Evolutionary conservation across 805 yeast genomes (phyloP).

Genomic region (Metschnikowia hibisci): DNA sequence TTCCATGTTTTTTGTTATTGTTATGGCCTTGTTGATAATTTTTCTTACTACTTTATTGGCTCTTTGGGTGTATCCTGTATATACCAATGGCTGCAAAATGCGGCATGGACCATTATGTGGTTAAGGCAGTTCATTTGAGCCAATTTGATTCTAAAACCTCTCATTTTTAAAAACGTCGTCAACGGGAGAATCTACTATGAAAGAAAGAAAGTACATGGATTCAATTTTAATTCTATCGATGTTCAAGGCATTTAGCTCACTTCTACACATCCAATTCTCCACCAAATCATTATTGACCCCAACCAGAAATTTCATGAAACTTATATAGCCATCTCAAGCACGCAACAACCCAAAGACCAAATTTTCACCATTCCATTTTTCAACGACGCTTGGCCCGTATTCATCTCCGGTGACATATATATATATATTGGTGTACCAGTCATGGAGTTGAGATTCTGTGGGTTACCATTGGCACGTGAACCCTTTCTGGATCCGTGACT

Average conservation of each 20-base stretch:
- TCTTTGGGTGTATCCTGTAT: conserved; percentile 55
- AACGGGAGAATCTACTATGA: conserved; percentile 22
- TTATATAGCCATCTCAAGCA: conserved; percentile 86
- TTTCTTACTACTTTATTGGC: conserved; percentile 79
- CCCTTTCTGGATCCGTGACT: conserved; percentile 2
- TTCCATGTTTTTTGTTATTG: conserved; percentile 78
- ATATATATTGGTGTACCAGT: conserved; percentile 99
- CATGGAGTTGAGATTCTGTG: conserved; percentile 43
- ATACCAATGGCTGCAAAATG: conserved; percentile 52
- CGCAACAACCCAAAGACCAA: conserved; percentile 97
- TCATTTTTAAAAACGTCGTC: conserved; percentile 63
- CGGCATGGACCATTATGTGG: conserved; percentile 24
- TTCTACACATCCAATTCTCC: conserved; percentile 25
- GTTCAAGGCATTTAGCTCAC: conserved; percentile 31
- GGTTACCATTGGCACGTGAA: conserved; percentile 7
- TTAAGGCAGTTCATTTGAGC: conserved; percentile 54
- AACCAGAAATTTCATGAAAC: conserved; percentile 24
- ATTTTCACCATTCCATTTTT: conserved; percentile 72
- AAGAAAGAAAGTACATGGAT: conserved; percentile 25
- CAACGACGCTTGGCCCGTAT: conserved; percentile 67
- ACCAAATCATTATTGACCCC: conserved; percentile 33
- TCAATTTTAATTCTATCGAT: conserved; percentile 34
- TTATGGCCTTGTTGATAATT: conserved; percentile 77
- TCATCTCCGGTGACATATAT: conserved; percentile 97
- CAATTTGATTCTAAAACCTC: conserved; percentile 65